Base-by-base conservation (phyloP, 2,329 filamentous ascomycete genomes). In the Calonectria pseudoreteaudii region DNA sequence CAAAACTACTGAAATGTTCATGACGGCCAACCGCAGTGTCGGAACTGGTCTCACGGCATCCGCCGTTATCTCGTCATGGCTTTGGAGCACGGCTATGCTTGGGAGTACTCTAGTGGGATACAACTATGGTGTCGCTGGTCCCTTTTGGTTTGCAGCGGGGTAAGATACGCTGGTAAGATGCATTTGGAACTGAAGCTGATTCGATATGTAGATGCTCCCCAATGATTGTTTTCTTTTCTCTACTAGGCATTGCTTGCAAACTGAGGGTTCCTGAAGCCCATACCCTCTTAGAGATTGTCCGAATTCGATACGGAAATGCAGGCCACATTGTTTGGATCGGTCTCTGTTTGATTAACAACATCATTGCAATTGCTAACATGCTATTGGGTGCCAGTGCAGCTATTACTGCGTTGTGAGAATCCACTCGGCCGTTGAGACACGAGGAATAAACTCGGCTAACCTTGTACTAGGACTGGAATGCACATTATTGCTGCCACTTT, bases 131-230 rank as follows among this genome's bases (percentile, higher is more conserved):
- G 83, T 91, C 2, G 87, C 88, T 1, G 89, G 89, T 0, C 89
- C 89, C 0, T 90, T 91, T 69, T 91, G 89, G 89, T 91, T 89
- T 72, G 89, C 88, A 3, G 89, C 88, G 58, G 90, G 89, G 81
- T 83, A 71, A 41, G 74, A 16, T 9, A 4, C n/a, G 10, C 14
- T 2, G 23, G 5, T 8, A 14, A n/a, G 7, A 6, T 4, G n/a
- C 31, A 41, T 31, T 47, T 23, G 11, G 36, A 23, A n/a, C 38
- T 0, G 11, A 23, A 23, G 28, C 38, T 53, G 6, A 44, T 62
- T 20, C 18, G n/a, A n/a, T 4, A 18, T n/a, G 0, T 11, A 68
- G 83, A 2, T 89, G 87, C 65, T 88, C 86, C 13, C 87, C 88
- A 0, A 90, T 90, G 87, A 90, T 91, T 53, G 87, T 89, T 0